Percentiles rank a stretch among this genome's conserved stretches.
Evolutionary conservation across 2,329 filamentous ascomycete genomes (phyloP).

Genomic region (Arthroderma sp.): DNA sequence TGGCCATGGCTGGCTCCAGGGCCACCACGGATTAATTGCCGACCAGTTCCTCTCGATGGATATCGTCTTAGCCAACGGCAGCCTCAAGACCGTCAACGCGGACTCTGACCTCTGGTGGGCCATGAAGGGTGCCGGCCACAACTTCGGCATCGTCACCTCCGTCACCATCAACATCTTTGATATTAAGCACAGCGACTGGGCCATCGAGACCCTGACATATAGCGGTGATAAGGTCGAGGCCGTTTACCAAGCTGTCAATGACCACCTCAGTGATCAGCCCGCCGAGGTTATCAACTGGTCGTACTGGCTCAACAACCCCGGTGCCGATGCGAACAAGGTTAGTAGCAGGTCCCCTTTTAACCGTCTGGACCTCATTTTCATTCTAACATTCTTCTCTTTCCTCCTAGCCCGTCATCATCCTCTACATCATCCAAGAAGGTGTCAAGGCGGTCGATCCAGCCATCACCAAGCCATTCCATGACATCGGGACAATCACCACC

Average conservation of each 20-base stretch:
- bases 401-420: constrained; percentile 22
- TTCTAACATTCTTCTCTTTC: background rate
- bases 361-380: background rate
- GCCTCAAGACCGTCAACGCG: constrained; percentile 27
- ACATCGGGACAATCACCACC: constrained; percentile 30
- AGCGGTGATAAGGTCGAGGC: constrained; percentile 40
- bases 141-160: constrained; percentile 46
- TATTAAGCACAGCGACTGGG: constrained; percentile 29
- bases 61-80: constrained; percentile 42
- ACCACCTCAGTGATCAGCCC: constrained; percentile 34
- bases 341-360: background rate
- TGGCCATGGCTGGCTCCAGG: constrained; percentile 45
- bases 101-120: constrained; percentile 46
- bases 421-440: constrained; percentile 25
- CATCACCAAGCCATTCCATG: constrained; percentile 36
- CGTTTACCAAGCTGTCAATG: constrained; percentile 38
- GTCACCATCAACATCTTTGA: constrained; percentile 37
- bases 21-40: constrained; percentile 41
- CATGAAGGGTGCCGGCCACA: constrained; percentile 46
- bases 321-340: constrained; percentile 20
- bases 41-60: constrained; percentile 44
- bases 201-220: constrained; percentile 36
- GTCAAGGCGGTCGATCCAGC: constrained; percentile 30
- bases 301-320: constrained; percentile 20
- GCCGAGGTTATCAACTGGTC: constrained; percentile 41